Evolutionary conservation across 352 stramenopile species (phyloP).

Genomic region (Pythium pyrilobum): DNA sequence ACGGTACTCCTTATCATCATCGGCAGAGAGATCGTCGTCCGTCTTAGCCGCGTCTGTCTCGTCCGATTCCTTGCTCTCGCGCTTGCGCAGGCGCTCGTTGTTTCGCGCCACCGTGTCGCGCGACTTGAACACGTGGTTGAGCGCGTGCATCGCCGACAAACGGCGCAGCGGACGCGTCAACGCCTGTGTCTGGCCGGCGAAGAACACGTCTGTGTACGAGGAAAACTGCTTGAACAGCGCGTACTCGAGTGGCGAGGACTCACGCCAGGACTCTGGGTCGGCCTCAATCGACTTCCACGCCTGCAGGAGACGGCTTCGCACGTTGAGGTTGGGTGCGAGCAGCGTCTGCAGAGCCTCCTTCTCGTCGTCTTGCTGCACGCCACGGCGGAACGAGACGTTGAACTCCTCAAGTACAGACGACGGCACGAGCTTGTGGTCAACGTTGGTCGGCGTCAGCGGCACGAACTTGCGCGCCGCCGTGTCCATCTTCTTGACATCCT

Average conservation of each 20-base stretch:
- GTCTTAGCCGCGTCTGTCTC: not conserved
- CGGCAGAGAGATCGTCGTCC: constrained; percentile 6
- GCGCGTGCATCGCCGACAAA: constrained; percentile 64
- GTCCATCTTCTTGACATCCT: constrained; percentile 39
- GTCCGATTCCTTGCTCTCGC: constrained; percentile 19
- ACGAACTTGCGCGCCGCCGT: constrained; percentile 32
- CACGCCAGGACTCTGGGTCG: constrained; percentile 27
- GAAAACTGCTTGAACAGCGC: constrained; percentile 46
- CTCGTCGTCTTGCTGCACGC: constrained; percentile 19
- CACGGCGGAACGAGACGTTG: constrained; percentile 36
- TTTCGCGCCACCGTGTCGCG: constrained; percentile 64
- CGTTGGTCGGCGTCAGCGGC: constrained; percentile 17
- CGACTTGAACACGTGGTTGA: constrained; percentile 77
- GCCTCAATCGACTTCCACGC: constrained; percentile 43
- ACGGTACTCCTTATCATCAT: constrained; percentile 66
- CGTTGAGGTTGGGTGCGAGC: constrained; percentile 14
- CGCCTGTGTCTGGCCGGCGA: constrained; percentile 57
- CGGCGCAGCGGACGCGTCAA: constrained; percentile 48
- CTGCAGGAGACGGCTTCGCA: constrained; percentile 42
- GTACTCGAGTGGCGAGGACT: constrained; percentile 35
- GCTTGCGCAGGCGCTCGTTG: constrained; percentile 63
- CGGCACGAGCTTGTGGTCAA: constrained; percentile 10
- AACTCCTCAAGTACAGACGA: constrained; percentile 29
- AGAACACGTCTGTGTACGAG: constrained; percentile 65
- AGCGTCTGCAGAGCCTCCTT: constrained; percentile 22